Evolutionary conservation across 805 yeast species (phyloP).

Genomic region (Aciculoconidium aculeatum): DNA sequence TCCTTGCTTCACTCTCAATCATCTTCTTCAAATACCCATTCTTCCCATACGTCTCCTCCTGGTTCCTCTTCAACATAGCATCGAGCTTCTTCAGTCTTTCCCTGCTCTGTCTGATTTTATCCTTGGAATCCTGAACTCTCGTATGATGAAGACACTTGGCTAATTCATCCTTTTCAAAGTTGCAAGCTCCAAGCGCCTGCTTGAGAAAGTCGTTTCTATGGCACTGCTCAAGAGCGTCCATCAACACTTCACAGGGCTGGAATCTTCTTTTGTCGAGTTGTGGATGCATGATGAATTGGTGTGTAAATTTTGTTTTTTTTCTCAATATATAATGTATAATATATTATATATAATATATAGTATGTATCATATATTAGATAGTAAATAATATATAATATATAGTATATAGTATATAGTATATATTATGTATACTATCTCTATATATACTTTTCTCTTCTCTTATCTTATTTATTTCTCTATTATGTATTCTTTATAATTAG

Average conservation of each 20-base stretch:
- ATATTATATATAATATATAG: no score
- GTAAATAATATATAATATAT: no score
- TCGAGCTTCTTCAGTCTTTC: conserved; percentile 52
- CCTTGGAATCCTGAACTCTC: conserved; percentile 57
- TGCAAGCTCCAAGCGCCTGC: conserved; percentile 78
- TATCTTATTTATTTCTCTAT: no score
- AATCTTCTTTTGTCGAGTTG: conserved; percentile 39
- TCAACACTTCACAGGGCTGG: conserved; percentile 66
- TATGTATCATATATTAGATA: no score
- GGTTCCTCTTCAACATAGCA: conserved; percentile 51
- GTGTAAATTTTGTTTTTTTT: conserved; percentile 1
- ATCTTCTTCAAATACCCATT: conserved; percentile 63
- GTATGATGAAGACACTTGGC: conserved; percentile 76
- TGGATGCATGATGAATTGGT: conserved; percentile 31
- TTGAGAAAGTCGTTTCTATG: conserved; percentile 64
- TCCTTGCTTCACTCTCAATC: conserved; percentile 33
- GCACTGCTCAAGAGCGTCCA: conserved; percentile 86
- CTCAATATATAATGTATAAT: no score
- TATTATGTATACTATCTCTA: no score
- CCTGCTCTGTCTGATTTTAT: conserved; percentile 46
- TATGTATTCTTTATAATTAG: no score
- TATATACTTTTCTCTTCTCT: no score
- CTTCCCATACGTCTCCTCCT: conserved; percentile 79
- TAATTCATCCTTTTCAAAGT: conserved; percentile 74
- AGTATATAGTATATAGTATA: no score